phyloP scores from a whole-genome alignment of 257 asterid species.

The Craterostigma plantagineum region DNA sequence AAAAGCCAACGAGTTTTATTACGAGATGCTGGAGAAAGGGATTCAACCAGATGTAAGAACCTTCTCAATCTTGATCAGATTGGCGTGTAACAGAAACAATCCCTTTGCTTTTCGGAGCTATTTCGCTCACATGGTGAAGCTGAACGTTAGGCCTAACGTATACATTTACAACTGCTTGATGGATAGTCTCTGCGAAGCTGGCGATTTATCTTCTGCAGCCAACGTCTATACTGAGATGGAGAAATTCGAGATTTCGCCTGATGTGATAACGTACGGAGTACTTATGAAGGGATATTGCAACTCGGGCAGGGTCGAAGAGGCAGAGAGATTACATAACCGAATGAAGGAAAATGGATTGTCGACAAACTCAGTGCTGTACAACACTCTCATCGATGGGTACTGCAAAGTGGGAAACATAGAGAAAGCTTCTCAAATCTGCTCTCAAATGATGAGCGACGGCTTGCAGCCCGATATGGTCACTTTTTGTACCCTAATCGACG shows the following conservation, averaged over 20 bases:
- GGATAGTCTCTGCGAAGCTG: constrained; percentile 30
- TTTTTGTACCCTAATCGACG: constrained; percentile 44
- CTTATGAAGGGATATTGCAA: constrained; percentile 45
- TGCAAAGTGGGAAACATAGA: constrained; percentile 40
- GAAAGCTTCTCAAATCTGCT: constrained; percentile 49
- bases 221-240: constrained; percentile 35
- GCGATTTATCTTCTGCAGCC: constrained; percentile 22
- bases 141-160: constrained; percentile 37
- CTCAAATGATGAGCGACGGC: constrained; percentile 41
- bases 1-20: constrained; percentile 29
- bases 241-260: constrained; percentile 33
- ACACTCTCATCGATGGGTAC: constrained; percentile 42
- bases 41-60: constrained; percentile 38
- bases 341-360: constrained; percentile 24
- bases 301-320: constrained; percentile 34
- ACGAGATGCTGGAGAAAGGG: constrained; percentile 27
- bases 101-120: constrained; percentile 27
- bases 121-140: constrained; percentile 50
- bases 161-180: constrained; percentile 46
- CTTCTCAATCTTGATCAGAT: constrained; percentile 31
- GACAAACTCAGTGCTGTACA: constrained; percentile 31
- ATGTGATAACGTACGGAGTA: constrained; percentile 40
- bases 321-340: constrained; percentile 22
- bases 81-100: constrained; percentile 31
- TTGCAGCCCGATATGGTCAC: constrained; percentile 35